A percentile compares a stretch with the other conserved stretches of the same genome.
These are phyloP conservation scores for Mycena kentingensis DNA, from an alignment of 768 basidiomycete species.

Conservation along the genomic window DNA sequence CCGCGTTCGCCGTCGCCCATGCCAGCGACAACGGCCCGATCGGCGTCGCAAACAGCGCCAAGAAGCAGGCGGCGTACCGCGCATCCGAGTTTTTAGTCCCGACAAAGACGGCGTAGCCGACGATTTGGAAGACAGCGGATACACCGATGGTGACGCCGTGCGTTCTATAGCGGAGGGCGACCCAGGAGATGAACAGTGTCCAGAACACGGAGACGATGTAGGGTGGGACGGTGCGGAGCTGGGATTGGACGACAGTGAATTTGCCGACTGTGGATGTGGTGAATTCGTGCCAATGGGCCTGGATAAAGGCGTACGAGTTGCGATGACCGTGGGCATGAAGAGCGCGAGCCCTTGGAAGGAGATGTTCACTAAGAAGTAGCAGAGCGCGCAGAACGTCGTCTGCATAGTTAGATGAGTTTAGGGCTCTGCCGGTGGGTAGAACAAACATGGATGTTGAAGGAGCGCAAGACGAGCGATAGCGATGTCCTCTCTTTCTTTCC, in stretches of 20 bases:
- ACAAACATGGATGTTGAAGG: conserved; percentile 37
- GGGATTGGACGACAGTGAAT: conserved; percentile 44
- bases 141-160: conserved; percentile 39
- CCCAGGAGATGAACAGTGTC: conserved; percentile 38
- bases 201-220: conserved; percentile 46
- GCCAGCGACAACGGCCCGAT: conserved; percentile 45
- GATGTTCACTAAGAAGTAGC: conserved; percentile 41
- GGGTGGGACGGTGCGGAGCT: conserved; percentile 51
- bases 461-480: conserved; percentile 28
- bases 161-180: conserved; percentile 38
- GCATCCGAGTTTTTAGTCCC: conserved; percentile 8
- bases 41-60: conserved; percentile 41
- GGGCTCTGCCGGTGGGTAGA: neutral
- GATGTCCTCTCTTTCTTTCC: conserved; percentile 34
- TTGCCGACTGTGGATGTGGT: conserved; percentile 32
- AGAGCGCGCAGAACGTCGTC: conserved; percentile 34
- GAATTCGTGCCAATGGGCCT: too few species aligned
- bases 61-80: conserved; percentile 50
- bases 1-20: conserved; percentile 53
- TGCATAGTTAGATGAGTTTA: conserved; percentile 9
- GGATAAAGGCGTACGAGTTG: conserved; percentile 41
- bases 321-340: conserved; percentile 50
- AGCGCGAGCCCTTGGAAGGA: conserved; percentile 46
- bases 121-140: conserved; percentile 40
- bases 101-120: conserved; percentile 46